Conservation (phyloP, 2,329 filamentous ascomycete species). For the Dissoconium aciculare region DNA sequence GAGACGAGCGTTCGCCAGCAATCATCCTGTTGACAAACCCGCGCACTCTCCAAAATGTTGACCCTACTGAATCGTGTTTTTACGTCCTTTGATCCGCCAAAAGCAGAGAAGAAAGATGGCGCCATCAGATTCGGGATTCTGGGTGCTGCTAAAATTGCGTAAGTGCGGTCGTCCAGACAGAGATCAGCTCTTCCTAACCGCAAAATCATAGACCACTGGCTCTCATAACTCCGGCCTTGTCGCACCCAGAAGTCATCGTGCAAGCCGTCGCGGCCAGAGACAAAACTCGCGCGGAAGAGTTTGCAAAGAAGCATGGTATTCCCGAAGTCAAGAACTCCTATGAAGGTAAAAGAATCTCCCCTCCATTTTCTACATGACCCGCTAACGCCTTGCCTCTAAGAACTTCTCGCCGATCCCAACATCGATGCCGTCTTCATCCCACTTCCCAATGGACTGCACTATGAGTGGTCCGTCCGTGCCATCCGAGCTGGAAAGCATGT, state of each 20-base stretch:
- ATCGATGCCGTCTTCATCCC: conserved; percentile 1
- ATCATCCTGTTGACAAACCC: no score
- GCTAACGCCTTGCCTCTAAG: no score
- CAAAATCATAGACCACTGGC: no score
- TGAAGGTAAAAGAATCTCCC: no score
- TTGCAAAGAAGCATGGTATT: conserved; percentile 2
- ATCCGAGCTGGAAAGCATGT: conserved; percentile 1
- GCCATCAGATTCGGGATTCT: background rate
- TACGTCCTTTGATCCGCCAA: no score
- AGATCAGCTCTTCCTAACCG: background rate
- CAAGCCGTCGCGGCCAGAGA: conserved; percentile 3
- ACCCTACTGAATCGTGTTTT: no score
- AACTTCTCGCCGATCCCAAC: background rate
- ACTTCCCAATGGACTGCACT: background rate
- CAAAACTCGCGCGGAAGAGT: conserved; percentile 1
- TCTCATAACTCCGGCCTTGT: conserved; percentile 2
- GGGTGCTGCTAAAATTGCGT: background rate
- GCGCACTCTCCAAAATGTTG: no score
- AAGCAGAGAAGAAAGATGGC: no score
- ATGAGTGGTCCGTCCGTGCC: background rate
- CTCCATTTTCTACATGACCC: no score
- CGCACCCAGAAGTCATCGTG: conserved; percentile 4
- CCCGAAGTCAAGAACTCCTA: background rate
- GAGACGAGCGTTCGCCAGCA: no score
- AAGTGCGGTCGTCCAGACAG: no score